These are phyloP conservation scores for Acanthamoeba culbertsoni DNA, from an alignment of 208 protist genomes.

Conservation along the genomic window DNA sequence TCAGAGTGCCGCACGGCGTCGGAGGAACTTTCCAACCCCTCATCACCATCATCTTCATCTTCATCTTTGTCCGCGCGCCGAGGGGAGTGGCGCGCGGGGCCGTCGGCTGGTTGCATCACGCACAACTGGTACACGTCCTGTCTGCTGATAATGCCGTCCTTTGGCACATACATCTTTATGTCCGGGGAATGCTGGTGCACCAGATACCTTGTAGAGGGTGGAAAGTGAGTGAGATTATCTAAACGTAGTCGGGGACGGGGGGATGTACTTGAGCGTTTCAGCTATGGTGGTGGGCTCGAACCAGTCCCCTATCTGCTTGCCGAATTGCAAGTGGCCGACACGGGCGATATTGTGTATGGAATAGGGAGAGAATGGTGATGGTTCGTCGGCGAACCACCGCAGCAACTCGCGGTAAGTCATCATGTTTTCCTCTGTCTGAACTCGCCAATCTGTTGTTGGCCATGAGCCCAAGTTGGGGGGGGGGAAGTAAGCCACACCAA, in stretches of 20 bases:
- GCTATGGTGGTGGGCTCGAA: slow-evolving; percentile 69
- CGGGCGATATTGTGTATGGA: slow-evolving; percentile 70
- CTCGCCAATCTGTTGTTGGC: background rate
- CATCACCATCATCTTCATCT: background rate
- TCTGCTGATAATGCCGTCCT: background rate
- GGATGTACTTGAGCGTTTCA: background rate
- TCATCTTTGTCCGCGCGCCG: background rate
- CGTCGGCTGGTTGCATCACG: background rate
- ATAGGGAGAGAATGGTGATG: slow-evolving; percentile 56
- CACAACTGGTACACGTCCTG: slow-evolving; percentile 10
- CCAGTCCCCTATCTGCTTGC: slow-evolving; percentile 69
- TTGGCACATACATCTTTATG: slow-evolving; percentile 28
- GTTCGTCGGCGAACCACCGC: slow-evolving; percentile 64
- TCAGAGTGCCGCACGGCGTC: background rate
- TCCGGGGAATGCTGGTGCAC: background rate
- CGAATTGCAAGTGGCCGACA: background rate
- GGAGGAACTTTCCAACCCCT: background rate
- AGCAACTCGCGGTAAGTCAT: slow-evolving; percentile 54
- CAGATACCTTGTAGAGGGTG: background rate
- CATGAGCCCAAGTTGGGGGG: background rate
- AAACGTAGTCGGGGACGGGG: background rate
- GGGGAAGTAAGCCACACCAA: too few relatives aligned
- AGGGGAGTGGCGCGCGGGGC: background rate
- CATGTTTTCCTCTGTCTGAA: background rate
- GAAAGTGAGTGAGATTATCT: background rate